Base-by-base conservation (phyloP, 2,329 filamentous ascomycete species). In the Didymella segeticola region DNA sequence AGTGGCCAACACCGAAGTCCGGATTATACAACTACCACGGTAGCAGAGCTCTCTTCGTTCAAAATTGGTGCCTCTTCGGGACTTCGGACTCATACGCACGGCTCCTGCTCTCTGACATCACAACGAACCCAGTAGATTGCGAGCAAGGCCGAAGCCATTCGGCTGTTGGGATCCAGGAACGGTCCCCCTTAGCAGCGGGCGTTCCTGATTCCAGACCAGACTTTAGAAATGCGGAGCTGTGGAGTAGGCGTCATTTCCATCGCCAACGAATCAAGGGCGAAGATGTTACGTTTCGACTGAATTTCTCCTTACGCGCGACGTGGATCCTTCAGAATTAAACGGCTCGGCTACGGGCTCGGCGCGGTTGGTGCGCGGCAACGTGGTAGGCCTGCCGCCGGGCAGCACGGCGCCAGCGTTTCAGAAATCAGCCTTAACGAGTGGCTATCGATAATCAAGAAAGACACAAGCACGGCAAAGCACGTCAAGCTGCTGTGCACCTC, bases 131-230 rank as follows among this genome's bases (percentile, higher is more conserved):
- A 29, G 41, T 38, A 34, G 12, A 37, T 37, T 43, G 31, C 29
- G 17, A 49, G 27, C 42, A 42, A 15, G 36, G 42, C 47, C 39
- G 29, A 37, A 55, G 41, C 19, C 19, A 15, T 43, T 41, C 46
- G 34, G 41, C 36, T 46, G 52, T 29, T 29, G 33, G 29, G 29
- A 41, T 45, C 41, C 46, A 51, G 47, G 47, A 43, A 51, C 53
- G 42, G 41, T 39, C 37, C 34, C 25, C 23, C 37, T 46, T 43
- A 15, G 42, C 36, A 33, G 36, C 29, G 14, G 23, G 30, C 47
- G 46, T 56, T 56, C 47, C 53, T 51, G 53, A 20, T 43, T 56
- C 53, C 53, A 56, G 53, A 51, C 53, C 53, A 56, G 53, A 51
- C 47, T 47, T 38, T 43, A 37, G 17, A 51, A 46, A 7, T 49